Percentiles rank a stretch among this genome's conserved stretches.
Evolutionary conservation across 257 asterid species (phyloP).

Genomic region (Fraxinus anomala): DNA sequence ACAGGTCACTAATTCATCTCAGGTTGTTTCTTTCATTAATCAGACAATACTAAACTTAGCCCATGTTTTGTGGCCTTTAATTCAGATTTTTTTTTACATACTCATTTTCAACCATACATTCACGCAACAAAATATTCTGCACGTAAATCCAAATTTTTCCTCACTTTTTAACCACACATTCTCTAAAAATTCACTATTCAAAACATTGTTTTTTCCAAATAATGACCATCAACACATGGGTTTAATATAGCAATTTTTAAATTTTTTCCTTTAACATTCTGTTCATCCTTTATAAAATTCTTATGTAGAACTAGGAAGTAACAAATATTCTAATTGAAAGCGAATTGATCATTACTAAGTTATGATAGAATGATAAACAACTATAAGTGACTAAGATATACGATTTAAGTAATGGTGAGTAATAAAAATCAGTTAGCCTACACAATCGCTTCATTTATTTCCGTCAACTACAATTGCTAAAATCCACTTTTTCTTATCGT

Average conservation of each 20-base stretch:
- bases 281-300: not conserved
- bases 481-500: not conserved
- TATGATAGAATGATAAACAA: not conserved
- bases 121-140: too few relatives aligned
- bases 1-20: not conserved
- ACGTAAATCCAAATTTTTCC: too few relatives aligned
- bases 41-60: not conserved
- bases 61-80: too few relatives aligned
- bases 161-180: too few relatives aligned
- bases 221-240: too few relatives aligned
- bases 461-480: not conserved
- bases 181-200: too few relatives aligned
- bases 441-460: not conserved
- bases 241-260: not conserved
- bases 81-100: too few relatives aligned
- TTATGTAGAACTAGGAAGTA: not conserved
- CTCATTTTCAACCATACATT: too few relatives aligned
- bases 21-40: not conserved
- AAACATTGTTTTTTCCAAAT: too few relatives aligned
- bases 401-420: not conserved
- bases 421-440: not conserved
- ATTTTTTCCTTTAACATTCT: too few relatives aligned
- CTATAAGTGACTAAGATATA: not conserved
- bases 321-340: not conserved
- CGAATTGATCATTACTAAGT: not conserved